phyloP scores from a whole-genome alignment of 495 filamentous ascomycete genomes.

The Mytilinidion resinicola region DNA sequence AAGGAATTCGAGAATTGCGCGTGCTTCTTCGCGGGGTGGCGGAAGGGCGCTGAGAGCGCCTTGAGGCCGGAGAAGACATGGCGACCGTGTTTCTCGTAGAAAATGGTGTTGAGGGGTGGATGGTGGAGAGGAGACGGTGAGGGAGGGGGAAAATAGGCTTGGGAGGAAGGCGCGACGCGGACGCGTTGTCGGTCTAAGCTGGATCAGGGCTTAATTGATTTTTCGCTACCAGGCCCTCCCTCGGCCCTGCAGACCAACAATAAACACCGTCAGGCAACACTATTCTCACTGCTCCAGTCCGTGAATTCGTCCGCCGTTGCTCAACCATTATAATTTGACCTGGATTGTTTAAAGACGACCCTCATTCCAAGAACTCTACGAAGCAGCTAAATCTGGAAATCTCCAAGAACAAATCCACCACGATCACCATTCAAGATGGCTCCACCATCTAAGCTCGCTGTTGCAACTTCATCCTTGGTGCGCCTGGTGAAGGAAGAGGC shows the following conservation, averaged over 20 bases:
- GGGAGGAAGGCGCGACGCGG: slow-evolving; percentile 9
- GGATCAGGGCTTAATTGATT: background rate
- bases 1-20: slow-evolving; percentile 46
- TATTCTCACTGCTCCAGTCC: background rate
- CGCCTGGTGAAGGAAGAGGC: slow-evolving; percentile 87
- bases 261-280: background rate
- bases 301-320: no score
- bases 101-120: slow-evolving; percentile 1
- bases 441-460: slow-evolving; percentile 63
- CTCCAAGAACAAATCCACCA: background rate
- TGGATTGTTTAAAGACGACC: slow-evolving; percentile 2
- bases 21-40: slow-evolving; percentile 50
- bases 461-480: slow-evolving; percentile 64
- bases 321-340: no score
- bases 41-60: slow-evolving; percentile 50
- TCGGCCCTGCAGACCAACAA: background rate
- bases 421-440: slow-evolving; percentile 48
- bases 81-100: background rate
- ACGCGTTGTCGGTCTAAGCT: slow-evolving; percentile 16
- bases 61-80: slow-evolving; percentile 57
- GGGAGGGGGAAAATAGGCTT: slow-evolving; percentile 3
- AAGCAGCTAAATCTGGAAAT: background rate
- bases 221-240: background rate
- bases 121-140: background rate
- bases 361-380: background rate